A percentile compares a stretch with the other conserved stretches of the same genome.
phyloP scores from a whole-genome alignment of 345 rosid genomes.

The Trapa incisa region DNA sequence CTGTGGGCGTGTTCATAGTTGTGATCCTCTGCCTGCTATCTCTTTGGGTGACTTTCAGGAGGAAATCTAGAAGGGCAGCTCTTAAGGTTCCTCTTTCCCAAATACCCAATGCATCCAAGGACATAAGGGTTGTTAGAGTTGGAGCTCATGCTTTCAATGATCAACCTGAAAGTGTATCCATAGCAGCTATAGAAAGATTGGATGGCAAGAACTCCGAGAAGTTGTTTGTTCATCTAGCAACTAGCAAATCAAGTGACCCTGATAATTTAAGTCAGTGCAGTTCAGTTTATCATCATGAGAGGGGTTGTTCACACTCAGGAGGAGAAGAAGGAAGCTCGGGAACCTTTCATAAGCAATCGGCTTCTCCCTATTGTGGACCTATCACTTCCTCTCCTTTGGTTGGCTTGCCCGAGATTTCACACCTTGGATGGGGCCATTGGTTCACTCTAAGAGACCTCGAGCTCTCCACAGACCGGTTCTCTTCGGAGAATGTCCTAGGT shows the following conservation, averaged over 20 bases:
- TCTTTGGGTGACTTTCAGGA: constrained; percentile 54
- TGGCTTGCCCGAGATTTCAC: constrained; percentile 88
- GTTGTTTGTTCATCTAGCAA: constrained; percentile 43
- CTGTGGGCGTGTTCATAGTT: constrained; percentile 62
- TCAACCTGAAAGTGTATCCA: constrained; percentile 34
- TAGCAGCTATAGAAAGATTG: constrained; percentile 39
- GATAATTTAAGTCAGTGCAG: constrained; percentile 73
- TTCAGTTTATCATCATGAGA: constrained; percentile 56
- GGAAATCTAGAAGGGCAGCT: constrained; percentile 41
- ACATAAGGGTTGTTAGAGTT: constrained; percentile 70
- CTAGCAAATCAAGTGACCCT: constrained; percentile 66
- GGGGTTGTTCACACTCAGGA: constrained; percentile 65
- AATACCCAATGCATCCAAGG: constrained; percentile 74
- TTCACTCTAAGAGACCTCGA: constrained; percentile 96
- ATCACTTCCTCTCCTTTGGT: constrained; percentile 78
- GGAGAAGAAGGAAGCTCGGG: constrained; percentile 95
- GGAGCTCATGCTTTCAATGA: constrained; percentile 35
- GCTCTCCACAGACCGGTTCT: constrained; percentile 64
- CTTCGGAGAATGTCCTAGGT: constrained; percentile 73
- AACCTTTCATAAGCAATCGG: constrained; percentile 36
- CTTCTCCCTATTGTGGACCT: constrained; percentile 38
- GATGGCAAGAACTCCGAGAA: constrained; percentile 47
- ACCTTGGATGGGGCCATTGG: constrained; percentile 99
- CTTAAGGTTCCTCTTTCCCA: constrained; percentile 42
- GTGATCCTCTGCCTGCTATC: constrained; percentile 71